Evolutionary conservation across 2,329 filamentous ascomycete species (phyloP), one percentile per base, ranked within the genome.

Genomic region (Falciphora oryzae): DNA sequence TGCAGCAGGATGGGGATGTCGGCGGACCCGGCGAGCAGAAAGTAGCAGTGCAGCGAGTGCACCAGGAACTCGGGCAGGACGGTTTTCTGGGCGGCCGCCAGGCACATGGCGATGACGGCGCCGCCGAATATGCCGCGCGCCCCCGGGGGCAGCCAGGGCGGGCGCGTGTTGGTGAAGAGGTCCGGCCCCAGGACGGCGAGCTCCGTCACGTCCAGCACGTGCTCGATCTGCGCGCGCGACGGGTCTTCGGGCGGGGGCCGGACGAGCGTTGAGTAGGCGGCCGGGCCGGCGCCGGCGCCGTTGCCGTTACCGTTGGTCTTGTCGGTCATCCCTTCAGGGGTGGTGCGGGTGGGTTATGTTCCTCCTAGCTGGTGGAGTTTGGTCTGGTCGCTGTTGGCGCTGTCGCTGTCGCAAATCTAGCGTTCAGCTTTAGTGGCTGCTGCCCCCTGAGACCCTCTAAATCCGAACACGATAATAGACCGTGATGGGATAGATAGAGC

Each of bases 21-120:
- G 16, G 87, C 83, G 73, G 94, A 91, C 32, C 95, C 95, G 5
- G 94, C 93, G 2, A 98, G 87, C 44, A 99, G 88, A 76, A 99
- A 99, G 81, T 98, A 99, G 85, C 95, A 98, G 83, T 99, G 95
- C 90, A 96, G 97, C 73, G 90, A 94, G 81, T 99, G 95, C 62
- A 95, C 87, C 66, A 88, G 85, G 77, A 97, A 97, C 74, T 91
- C 83, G 31, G 81, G 75, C 0, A 90, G 89, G 2, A 99, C 91
- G 11, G 95, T 99, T 73, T 88, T 86, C 76, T 97, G 93, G 29
- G 92, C 95, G 2, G 95, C 92, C 59, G 90, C 85, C 31, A 97
- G 88, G 72, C 86, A 93, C 82, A 98, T 94, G 61, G 94, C 93
- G 70, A 99, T 97, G 53, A 96, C 93, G 65, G 91, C 88, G 69